Conservation (phyloP, 768 basidiomycete genomes). For the Pisolithus marmoratus region DNA sequence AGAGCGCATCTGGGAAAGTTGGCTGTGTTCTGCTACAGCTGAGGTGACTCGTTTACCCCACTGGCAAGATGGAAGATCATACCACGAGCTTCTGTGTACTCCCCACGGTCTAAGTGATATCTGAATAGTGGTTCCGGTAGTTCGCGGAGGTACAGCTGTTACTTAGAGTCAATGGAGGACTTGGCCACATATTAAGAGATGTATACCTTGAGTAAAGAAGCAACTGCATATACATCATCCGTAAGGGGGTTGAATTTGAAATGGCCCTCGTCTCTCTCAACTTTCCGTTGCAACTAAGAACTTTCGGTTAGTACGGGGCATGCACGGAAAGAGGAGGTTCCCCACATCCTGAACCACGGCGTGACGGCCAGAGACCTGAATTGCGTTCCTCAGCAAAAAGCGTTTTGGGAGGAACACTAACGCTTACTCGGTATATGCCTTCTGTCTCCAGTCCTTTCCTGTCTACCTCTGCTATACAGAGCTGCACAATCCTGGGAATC, state of each 20-base stretch:
- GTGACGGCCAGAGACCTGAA: constrained; percentile 77
- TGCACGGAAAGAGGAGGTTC: neutral
- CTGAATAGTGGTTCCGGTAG: constrained; percentile 87
- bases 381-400: constrained; percentile 3
- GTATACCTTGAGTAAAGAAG: constrained; percentile 76
- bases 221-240: constrained; percentile 80
- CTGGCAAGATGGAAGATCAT: constrained; percentile 6
- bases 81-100: constrained; percentile 78
- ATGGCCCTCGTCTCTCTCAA: constrained; percentile 74
- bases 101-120: constrained; percentile 74
- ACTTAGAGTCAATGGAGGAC: neutral
- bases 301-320: constrained; percentile 2
- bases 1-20: constrained; percentile 73
- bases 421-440: constrained; percentile 71
- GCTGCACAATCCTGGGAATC: constrained; percentile 71
- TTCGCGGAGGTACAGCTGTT: constrained; percentile 73
- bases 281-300: constrained; percentile 71
- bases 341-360: constrained; percentile 77
- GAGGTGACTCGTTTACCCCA: neutral
- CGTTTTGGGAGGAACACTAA: neutral
- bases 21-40: constrained; percentile 59
- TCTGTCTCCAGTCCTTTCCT: constrained; percentile 70
- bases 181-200: neutral
- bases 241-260: constrained; percentile 66
- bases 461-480: constrained; percentile 83